phyloP scores from a whole-genome alignment of 2,329 filamentous ascomycete species.

The Massarina eburnea region DNA sequence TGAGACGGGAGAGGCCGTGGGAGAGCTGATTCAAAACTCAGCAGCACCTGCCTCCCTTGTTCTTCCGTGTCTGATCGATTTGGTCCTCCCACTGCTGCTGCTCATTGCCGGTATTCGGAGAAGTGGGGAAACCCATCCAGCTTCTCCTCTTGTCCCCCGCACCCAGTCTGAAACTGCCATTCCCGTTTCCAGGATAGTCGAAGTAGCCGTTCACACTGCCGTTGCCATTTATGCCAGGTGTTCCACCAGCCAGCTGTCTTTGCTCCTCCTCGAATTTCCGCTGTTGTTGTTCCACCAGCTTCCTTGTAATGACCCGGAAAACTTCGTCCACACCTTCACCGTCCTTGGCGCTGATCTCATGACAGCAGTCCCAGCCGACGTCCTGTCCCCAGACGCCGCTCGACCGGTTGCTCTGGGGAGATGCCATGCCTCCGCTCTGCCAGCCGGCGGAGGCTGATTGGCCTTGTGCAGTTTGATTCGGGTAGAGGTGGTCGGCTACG shows the following conservation, averaged over 20 bases:
- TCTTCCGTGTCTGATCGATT: conserved; percentile 31
- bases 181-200: conserved; percentile 51
- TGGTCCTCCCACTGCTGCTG: conserved; percentile 39
- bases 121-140: conserved; percentile 64
- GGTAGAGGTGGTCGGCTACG: conserved; percentile 86
- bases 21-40: too few relatives aligned
- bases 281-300: conserved; percentile 73
- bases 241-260: conserved; percentile 46
- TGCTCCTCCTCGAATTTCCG: conserved; percentile 56
- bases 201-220: conserved; percentile 49
- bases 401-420: conserved; percentile 55
- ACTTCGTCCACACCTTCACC: conserved; percentile 97
- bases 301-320: conserved; percentile 85
- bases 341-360: conserved; percentile 92
- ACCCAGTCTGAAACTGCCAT: conserved; percentile 62
- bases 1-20: neutral
- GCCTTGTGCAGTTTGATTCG: conserved; percentile 55
- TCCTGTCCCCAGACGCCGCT: conserved; percentile 89
- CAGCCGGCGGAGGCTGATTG: conserved; percentile 38
- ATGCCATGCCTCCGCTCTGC: conserved; percentile 46
- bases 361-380: conserved; percentile 93
- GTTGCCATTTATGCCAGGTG: conserved; percentile 44
- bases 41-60: conserved; percentile 40
- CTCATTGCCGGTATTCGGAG: conserved; percentile 32
- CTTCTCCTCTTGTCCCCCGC: conserved; percentile 64